Evolutionary conservation across 768 basidiomycete genomes (phyloP), one percentile per base, ranked within the genome.

Genomic region (Mycena floridula): DNA sequence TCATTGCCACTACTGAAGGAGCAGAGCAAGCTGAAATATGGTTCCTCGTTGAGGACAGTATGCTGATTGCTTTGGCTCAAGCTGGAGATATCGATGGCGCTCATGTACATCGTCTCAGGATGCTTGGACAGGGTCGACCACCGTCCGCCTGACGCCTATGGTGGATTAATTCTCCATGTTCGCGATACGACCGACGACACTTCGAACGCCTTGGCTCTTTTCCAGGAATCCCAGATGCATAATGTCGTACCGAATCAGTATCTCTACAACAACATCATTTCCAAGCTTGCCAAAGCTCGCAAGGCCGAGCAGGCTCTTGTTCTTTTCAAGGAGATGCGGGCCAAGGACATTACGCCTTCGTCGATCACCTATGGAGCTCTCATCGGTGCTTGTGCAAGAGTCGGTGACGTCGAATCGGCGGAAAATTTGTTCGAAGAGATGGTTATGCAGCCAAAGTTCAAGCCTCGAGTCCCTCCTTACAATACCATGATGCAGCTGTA

Each of bases 401-500:
- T 96, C 3, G 96, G 96, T 2, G 93, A 98, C 58, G 76, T 79
- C 5, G 65, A 69, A 3, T 81, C 86, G 0, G 96, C 96, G 5
- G 89, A 89, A 61, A 67, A 70, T 7, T 65, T 96, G 37, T 99
- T 96, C 66, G 57, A 64, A 44, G 93, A 97, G 68, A 98, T 99
- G 96, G 61, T 70, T 0, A 51, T 62, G 36, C 71, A 79, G 47
- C 69, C 63, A 26, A 85, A 83, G 53, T 97, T 92, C 73, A 85
- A 74, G 65, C 85, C 94, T 7, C 74, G 93, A 6, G 82, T 96
- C 1, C 96, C 95, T 16, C 95, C 95, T 1, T 99, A 83, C 74
- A 99, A 99, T 67, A 93, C 87, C 25, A 96, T 99, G 93, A 97
- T 99, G 79, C 96, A 99, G 61, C 72, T 95, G 54, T 93, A 91